phyloP scores from a whole-genome alignment of 192 early-diverging fungal genomes.

The Backusella circina region DNA sequence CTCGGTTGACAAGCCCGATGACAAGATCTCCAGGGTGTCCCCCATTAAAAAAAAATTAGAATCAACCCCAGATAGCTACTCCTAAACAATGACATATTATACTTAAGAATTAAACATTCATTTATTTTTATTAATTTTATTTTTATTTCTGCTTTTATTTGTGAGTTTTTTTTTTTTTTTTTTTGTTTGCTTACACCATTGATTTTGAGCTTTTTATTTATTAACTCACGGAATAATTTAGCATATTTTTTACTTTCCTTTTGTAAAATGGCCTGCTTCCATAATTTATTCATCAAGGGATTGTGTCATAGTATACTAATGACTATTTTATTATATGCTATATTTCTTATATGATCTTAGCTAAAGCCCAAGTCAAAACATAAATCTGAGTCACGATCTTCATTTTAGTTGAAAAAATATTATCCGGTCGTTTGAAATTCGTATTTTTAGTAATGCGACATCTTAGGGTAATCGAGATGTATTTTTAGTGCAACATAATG shows the following conservation, averaged over 20 bases:
- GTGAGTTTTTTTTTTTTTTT: neutral
- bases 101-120: neutral
- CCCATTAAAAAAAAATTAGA: constrained; percentile 8
- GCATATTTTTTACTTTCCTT: too few species aligned
- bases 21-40: neutral
- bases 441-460: neutral
- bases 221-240: too few species aligned
- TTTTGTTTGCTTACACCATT: neutral
- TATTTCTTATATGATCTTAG: neutral
- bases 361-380: neutral
- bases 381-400: neutral
- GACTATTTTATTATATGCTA: neutral
- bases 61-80: neutral
- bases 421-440: neutral
- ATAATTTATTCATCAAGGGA: neutral
- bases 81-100: neutral
- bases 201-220: neutral
- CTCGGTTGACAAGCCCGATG: neutral
- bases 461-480: neutral
- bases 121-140: neutral
- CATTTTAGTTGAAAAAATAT: neutral
- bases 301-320: neutral
- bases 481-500: neutral
- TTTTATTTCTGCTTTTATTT: neutral
- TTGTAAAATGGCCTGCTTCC: too few species aligned